phyloP scores from a whole-genome alignment of 441 rosid species.

The Aleurites moluccanus region DNA sequence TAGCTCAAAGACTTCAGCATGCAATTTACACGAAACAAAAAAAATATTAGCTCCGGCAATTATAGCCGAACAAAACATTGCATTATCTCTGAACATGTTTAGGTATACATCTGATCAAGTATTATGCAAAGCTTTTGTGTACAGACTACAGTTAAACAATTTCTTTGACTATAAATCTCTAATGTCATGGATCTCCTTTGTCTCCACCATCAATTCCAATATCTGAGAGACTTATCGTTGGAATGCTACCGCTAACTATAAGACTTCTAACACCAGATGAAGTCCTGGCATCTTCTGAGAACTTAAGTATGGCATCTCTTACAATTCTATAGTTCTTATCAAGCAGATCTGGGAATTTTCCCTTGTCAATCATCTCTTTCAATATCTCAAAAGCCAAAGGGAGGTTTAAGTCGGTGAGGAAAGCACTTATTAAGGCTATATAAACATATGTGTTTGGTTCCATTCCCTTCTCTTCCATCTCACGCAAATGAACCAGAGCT shows the following conservation, averaged over 20 bases:
- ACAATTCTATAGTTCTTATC: conserved; percentile 49
- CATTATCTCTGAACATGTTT: no score
- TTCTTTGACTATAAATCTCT: background rate
- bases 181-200: background rate
- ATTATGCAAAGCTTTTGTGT: no score
- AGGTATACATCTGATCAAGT: no score
- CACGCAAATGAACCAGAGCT: conserved; percentile 56
- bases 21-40: no score
- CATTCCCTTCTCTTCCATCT: conserved; percentile 66
- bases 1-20: no score
- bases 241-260: conserved; percentile 45
- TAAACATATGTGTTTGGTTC: conserved; percentile 65
- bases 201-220: conserved; percentile 25
- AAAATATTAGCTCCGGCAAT: no score
- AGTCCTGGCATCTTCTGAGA: conserved; percentile 55
- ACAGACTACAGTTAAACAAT: background rate
- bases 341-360: conserved; percentile 44
- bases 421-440: conserved; percentile 48
- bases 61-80: no score
- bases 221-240: conserved; percentile 27
- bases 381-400: conserved; percentile 54
- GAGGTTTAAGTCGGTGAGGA: conserved; percentile 42
- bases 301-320: conserved; percentile 49
- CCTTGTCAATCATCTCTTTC: conserved; percentile 59
- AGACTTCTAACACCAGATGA: conserved; percentile 50